Base-by-base conservation (phyloP, 495 filamentous ascomycete species). In the Chaetomium cochliodes region DNA sequence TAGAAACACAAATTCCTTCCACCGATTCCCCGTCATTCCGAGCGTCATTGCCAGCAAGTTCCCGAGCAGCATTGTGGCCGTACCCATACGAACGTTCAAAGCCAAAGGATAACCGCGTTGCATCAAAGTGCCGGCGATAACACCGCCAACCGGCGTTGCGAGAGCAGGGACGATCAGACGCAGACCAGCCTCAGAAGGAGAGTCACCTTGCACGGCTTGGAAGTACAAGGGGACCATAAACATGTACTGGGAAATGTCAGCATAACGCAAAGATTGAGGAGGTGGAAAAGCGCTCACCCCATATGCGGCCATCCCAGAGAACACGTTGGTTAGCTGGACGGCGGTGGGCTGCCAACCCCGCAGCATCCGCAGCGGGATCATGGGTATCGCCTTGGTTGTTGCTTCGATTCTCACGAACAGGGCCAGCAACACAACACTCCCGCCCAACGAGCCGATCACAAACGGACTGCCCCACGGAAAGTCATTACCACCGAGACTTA, bases 191-290 rank as follows among this genome's bases (percentile, higher is more conserved):
- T 77, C 82, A 0, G 84, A 81, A 3, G 87, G 81, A 5, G 83
- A 85, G 33, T 89, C 87, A 0, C 83, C 77, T 0, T 86, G 78
- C 12, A 88, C 82, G 0, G 86, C 84, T 62, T 89, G 87, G 70
- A 88, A 87, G 51, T 87, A 85, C 33, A 89, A 71, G 1, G 87
- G 86, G 0, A 88, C 77, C 49, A 84, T 85, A 67, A 89, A 89
- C 60, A 89, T 82, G 60, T 86, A 89, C 86, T 89, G 63, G 15
- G 18, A 2, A 39, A 23, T 3, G 47, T 66, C 56, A 62, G 22
- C 28, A 25, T 50, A 12, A 8, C 4, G 5, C 18, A 16, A 25
- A 13, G 20, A 13, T 33, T 59, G 22, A 5, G 5, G 20, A 50
- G 23, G 12, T 16, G 15, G 64, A 23, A 2, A 7, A 30, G 7